These are phyloP conservation scores for Populus hybrid DNA, from an alignment of 441 rosid genomes.

Conservation along the genomic window DNA sequence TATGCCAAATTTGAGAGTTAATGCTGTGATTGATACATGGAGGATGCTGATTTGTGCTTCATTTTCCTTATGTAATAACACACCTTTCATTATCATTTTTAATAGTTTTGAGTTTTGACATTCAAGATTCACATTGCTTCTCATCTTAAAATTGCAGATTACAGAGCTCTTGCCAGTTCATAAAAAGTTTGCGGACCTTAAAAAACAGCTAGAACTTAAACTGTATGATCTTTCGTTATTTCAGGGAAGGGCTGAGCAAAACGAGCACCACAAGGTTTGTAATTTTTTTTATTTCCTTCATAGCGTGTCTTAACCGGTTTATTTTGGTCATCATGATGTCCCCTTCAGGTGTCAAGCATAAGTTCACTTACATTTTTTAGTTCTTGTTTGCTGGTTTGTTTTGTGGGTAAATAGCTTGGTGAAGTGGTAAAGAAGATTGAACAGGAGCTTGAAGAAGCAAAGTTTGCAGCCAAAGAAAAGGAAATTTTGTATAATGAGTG, in stretches of 20 bases:
- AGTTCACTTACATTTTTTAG: background rate
- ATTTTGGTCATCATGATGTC: slow-evolving; percentile 15
- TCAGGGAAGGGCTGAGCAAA: slow-evolving; percentile 90
- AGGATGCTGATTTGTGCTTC: background rate
- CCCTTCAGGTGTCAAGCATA: background rate
- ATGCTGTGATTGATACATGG: background rate
- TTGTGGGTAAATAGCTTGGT: slow-evolving; percentile 54
- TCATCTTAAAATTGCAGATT: slow-evolving; percentile 58
- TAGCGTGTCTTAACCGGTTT: slow-evolving; percentile 11
- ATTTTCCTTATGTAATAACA: background rate
- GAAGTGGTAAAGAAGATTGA: slow-evolving; percentile 85
- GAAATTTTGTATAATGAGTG: slow-evolving; percentile 54
- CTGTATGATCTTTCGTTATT: slow-evolving; percentile 86
- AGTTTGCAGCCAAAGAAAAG: slow-evolving; percentile 60
- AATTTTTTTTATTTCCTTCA: slow-evolving; percentile 7
- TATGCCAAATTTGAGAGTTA: background rate
- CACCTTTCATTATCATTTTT: background rate
- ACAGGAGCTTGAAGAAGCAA: slow-evolving; percentile 77
- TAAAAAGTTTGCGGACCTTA: slow-evolving; percentile 66
- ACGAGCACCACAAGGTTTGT: slow-evolving; percentile 96
- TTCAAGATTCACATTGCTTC: background rate
- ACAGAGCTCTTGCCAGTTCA: slow-evolving; percentile 68
- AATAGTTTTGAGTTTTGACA: background rate
- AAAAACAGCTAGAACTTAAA: slow-evolving; percentile 82
- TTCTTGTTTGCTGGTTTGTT: background rate